Conservation (phyloP, 495 filamentous ascomycete species). For the Zalerion maritima region DNA sequence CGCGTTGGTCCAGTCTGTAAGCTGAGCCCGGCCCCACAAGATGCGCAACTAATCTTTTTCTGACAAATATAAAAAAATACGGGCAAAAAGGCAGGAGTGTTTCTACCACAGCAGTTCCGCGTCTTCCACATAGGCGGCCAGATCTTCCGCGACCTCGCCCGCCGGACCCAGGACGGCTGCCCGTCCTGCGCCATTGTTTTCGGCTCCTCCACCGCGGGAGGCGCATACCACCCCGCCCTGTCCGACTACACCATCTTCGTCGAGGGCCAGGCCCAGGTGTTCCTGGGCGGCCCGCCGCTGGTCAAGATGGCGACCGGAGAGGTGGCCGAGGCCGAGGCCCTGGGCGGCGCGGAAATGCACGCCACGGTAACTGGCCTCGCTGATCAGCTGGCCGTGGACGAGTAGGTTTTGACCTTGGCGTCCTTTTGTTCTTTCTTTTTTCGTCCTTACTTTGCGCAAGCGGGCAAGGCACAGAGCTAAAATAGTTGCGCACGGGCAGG, state of each 20-base stretch:
- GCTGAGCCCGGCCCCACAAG: no score
- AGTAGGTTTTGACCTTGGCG: no score
- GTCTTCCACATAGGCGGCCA: slow-evolving; percentile 23
- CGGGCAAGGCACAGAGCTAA: no score
- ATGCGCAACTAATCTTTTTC: no score
- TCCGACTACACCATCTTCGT: slow-evolving; percentile 24
- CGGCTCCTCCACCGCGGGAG: slow-evolving; percentile 20
- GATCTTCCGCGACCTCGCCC: slow-evolving; percentile 19
- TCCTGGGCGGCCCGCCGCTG: slow-evolving; percentile 18
- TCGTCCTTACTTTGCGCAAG: no score
- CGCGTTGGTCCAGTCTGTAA: slow-evolving; percentile 20
- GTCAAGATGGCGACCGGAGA: slow-evolving; percentile 25
- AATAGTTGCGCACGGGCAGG: no score
- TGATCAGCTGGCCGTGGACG: slow-evolving; percentile 18
- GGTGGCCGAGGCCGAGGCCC: slow-evolving; percentile 15
- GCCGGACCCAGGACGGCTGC: slow-evolving; percentile 14
- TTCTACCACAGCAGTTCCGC: slow-evolving; percentile 19
- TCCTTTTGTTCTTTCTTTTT: no score
- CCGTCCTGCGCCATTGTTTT: slow-evolving; percentile 22
- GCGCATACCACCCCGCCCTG: slow-evolving; percentile 22
- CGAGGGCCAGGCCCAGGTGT: slow-evolving; percentile 20
- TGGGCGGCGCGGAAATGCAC: slow-evolving; percentile 21
- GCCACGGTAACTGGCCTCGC: slow-evolving; percentile 17
- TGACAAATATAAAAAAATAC: neutral
- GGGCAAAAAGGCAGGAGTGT: slow-evolving; percentile 16